These are phyloP conservation scores for Volvox carteri DNA, from an alignment of 163 green algal species.

Conservation along the genomic window DNA sequence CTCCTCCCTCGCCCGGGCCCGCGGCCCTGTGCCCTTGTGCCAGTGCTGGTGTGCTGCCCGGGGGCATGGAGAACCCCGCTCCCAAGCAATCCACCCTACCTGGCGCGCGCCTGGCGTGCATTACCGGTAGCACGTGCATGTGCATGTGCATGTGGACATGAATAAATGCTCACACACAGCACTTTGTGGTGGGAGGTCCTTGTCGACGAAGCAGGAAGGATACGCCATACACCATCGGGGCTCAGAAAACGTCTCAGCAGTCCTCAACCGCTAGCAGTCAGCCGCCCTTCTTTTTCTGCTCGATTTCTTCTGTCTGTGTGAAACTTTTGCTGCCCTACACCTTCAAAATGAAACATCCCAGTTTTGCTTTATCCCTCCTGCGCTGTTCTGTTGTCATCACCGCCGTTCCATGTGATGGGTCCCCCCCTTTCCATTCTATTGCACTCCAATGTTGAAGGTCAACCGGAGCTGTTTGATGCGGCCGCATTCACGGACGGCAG, in stretches of 20 bases:
- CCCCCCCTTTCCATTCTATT: not conserved
- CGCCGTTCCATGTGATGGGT: not conserved
- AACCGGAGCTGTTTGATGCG: constrained; percentile 1
- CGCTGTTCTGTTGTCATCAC: not conserved
- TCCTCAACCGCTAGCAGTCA: not conserved
- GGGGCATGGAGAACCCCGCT: not conserved
- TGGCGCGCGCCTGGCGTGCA: not conserved
- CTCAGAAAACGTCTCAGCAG: not conserved
- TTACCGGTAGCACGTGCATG: not conserved
- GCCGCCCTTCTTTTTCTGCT: not conserved
- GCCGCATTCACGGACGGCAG: not conserved
- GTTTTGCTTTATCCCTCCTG: too few species aligned
- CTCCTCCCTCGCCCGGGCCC: not conserved
- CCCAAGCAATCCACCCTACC: not conserved
- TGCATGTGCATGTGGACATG: not conserved
- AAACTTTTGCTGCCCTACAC: not conserved
- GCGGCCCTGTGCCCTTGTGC: not conserved
- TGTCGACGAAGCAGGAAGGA: not conserved
- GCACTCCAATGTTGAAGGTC: not conserved
- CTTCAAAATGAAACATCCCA: not conserved
- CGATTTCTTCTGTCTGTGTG: not conserved
- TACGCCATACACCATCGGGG: not conserved
- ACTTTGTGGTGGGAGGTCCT: not conserved
- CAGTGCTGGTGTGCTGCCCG: not conserved
- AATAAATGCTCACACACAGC: too few species aligned